Percentiles rank a stretch among this genome's conserved stretches.
phyloP scores from a whole-genome alignment of 1,284 basidiomycete genomes.

The Trichosporon inkin region DNA sequence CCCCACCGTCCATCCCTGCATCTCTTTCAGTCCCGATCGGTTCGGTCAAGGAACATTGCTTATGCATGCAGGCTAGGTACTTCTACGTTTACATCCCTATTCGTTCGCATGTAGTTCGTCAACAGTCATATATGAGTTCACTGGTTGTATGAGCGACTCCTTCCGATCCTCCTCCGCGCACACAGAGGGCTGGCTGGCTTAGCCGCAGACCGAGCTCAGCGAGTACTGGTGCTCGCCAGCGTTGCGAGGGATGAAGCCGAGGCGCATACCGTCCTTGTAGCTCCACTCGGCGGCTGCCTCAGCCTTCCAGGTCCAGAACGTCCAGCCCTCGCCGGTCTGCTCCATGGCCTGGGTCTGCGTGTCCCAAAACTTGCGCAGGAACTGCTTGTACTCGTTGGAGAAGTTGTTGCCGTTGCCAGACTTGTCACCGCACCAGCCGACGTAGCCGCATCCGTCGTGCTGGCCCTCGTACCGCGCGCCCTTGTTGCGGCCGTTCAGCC shows the following conservation, averaged over 20 bases:
- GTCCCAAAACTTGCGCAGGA: conserved; percentile 78
- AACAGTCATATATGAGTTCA: too few species aligned
- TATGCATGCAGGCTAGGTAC: too few species aligned
- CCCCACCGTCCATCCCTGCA: too few species aligned
- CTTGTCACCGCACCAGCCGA: conserved; percentile 68
- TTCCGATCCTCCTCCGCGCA: conserved; percentile 1
- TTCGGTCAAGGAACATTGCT: background rate
- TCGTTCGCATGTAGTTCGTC: too few species aligned
- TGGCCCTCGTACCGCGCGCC: conserved; percentile 79
- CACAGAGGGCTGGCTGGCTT: too few species aligned
- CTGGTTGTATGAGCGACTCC: background rate
- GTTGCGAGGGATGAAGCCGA: conserved; percentile 76
- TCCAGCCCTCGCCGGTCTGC: conserved; percentile 48
- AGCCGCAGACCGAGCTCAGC: conserved; percentile 53
- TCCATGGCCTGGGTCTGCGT: conserved; percentile 59
- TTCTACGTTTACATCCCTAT: too few species aligned
- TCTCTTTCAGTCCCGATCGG: too few species aligned
- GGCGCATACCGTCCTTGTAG: conserved; percentile 59
- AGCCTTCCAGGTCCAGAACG: conserved; percentile 51
- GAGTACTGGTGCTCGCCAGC: conserved; percentile 56
- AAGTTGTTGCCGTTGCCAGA: conserved; percentile 70
- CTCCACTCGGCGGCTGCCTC: conserved; percentile 62
- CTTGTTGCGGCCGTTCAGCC: conserved; percentile 64
- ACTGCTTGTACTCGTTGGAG: conserved; percentile 69
- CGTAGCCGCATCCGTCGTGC: conserved; percentile 60